Evolutionary conservation across 352 stramenopile species (phyloP).

Genomic region (Globisporangium cederbergense): DNA sequence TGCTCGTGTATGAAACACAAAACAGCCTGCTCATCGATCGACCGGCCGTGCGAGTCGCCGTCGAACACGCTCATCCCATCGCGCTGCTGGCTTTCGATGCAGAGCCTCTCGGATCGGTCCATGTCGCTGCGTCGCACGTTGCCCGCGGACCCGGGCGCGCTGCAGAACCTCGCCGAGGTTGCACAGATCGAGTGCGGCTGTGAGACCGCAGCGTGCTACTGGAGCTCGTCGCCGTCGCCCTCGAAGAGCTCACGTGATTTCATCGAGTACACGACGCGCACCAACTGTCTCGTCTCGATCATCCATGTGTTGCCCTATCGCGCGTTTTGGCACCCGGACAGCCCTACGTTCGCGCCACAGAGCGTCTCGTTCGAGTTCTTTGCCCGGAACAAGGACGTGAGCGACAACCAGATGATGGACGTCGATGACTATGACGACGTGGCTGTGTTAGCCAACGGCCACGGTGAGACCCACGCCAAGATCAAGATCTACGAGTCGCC

Average conservation of each 20-base stretch:
- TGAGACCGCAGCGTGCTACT: slow-evolving; percentile 64
- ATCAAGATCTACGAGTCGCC: slow-evolving; percentile 47
- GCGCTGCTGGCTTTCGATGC: slow-evolving; percentile 32
- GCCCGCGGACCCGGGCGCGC: slow-evolving; percentile 23
- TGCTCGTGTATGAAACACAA: neutral
- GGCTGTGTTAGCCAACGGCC: slow-evolving; percentile 2
- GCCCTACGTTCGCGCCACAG: slow-evolving; percentile 62
- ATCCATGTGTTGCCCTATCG: slow-evolving; percentile 71
- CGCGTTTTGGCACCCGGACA: slow-evolving; percentile 73
- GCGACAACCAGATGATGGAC: slow-evolving; percentile 1
- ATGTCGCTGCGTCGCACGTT: slow-evolving; percentile 16
- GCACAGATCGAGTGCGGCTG: slow-evolving; percentile 70
- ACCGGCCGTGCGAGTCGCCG: slow-evolving; percentile 28
- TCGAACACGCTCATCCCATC: slow-evolving; percentile 34
- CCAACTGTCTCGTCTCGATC: slow-evolving; percentile 37
- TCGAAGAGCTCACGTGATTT: slow-evolving; percentile 35
- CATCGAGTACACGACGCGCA: slow-evolving; percentile 58
- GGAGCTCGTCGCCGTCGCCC: slow-evolving; percentile 24
- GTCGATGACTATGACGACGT: slow-evolving; percentile 10
- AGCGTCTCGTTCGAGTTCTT: slow-evolving; percentile 61
- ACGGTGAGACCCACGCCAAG: slow-evolving; percentile 3
- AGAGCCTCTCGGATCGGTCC: slow-evolving; percentile 24
- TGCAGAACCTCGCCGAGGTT: slow-evolving; percentile 39
- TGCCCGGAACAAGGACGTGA: slow-evolving; percentile 6
- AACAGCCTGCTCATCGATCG: slow-evolving; percentile 27